Percentiles rank a stretch among this genome's conserved stretches.
Evolutionary conservation across 1,284 basidiomycete species (phyloP).

Genomic region (Paramarasmius palmivorus): DNA sequence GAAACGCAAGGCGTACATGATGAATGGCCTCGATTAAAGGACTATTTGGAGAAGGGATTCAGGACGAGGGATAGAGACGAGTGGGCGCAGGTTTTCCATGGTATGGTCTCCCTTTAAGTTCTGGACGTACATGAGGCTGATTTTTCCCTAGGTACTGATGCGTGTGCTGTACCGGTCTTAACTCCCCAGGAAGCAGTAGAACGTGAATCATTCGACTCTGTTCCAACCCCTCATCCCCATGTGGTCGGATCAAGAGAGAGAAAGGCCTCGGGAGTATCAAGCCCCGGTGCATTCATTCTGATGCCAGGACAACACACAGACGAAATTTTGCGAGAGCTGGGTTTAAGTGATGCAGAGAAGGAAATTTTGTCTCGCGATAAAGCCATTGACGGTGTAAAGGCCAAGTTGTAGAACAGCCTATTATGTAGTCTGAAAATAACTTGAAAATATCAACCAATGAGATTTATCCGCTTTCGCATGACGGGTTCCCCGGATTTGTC

Average conservation of each 20-base stretch:
- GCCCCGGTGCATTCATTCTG: constrained; percentile 26
- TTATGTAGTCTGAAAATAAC: no score
- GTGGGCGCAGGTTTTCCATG: constrained; percentile 70
- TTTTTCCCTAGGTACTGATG: constrained; percentile 58
- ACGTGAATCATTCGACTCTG: constrained; percentile 32
- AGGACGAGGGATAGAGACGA: constrained; percentile 59
- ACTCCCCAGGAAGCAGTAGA: constrained; percentile 58
- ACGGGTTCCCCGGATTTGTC: no score
- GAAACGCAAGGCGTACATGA: constrained; percentile 49
- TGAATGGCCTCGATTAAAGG: constrained; percentile 61
- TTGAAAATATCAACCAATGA: not conserved
- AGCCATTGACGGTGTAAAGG: constrained; percentile 34
- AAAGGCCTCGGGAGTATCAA: constrained; percentile 13
- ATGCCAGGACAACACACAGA: constrained; percentile 52
- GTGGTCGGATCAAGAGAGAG: constrained; percentile 32
- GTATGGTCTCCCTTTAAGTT: constrained; percentile 41
- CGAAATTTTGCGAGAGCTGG: constrained; percentile 50
- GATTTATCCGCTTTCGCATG: no score
- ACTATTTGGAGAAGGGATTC: constrained; percentile 69
- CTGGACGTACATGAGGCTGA: not conserved
- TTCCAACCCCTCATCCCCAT: constrained; percentile 54
- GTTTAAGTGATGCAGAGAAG: constrained; percentile 38
- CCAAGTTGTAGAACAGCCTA: constrained; percentile 9
- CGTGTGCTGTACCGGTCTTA: constrained; percentile 78
- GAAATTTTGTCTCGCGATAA: constrained; percentile 40